Percentiles rank a stretch among this genome's conserved stretches.
Evolutionary conservation across 2,329 filamentous ascomycete species (phyloP).

Genomic region (Trichoderma koningiopsis): DNA sequence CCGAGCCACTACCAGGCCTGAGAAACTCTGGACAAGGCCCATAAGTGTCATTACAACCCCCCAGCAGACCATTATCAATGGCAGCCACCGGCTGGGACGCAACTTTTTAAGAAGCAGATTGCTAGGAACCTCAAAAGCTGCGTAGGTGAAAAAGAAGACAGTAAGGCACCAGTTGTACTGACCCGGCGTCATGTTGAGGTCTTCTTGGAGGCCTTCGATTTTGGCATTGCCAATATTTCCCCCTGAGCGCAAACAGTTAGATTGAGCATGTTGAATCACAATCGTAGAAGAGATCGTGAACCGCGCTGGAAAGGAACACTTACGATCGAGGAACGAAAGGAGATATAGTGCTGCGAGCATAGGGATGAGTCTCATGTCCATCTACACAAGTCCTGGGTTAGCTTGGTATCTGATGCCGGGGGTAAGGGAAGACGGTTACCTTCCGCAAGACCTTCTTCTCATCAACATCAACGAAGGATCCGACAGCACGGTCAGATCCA

Average conservation of each 20-base stretch:
- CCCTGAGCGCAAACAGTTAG: conserved; percentile 33
- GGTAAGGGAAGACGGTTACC: conserved; percentile 34
- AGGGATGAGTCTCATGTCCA: conserved; percentile 57
- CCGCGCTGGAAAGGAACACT: conserved; percentile 25
- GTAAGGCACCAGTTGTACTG: conserved; percentile 72
- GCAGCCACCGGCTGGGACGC: conserved; percentile 73
- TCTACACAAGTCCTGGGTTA: conserved; percentile 38
- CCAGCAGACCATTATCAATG: conserved; percentile 71
- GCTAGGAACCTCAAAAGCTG: conserved; percentile 74
- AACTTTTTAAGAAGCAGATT: conserved; percentile 76
- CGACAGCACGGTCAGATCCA: background rate
- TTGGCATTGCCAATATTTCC: conserved; percentile 70
- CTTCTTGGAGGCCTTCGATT: conserved; percentile 58
- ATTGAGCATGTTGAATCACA: background rate
- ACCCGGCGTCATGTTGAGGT: conserved; percentile 58
- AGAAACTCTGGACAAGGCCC: conserved; percentile 54
- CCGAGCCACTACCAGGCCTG: conserved; percentile 51
- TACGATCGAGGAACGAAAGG: conserved; percentile 67
- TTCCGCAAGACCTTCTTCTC: conserved; percentile 63
- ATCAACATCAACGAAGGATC: conserved; percentile 21
- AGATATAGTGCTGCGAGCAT: conserved; percentile 70
- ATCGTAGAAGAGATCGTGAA: background rate
- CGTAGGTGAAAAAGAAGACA: conserved; percentile 79
- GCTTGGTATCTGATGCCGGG: background rate
- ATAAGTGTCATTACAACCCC: conserved; percentile 53